Base-by-base conservation (phyloP, 768 basidiomycete species). In the Boletus reticulatus region DNA sequence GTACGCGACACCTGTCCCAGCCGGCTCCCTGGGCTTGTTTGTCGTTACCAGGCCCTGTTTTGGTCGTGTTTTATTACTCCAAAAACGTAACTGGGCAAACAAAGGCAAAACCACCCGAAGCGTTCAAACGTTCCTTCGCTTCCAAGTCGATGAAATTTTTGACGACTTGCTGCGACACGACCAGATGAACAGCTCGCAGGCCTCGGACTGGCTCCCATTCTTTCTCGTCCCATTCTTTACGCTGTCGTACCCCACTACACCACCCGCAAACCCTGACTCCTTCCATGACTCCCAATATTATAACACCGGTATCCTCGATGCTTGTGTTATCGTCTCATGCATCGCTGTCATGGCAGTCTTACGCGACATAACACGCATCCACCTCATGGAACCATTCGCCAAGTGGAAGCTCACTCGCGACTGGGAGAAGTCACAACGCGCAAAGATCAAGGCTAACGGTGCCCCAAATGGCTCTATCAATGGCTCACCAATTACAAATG, bases 291-390 rank as follows among this genome's bases (percentile, higher is more conserved):
- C 87, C 39, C 59, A 71, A 48, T 88, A 92, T 69, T 95, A 92
- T 68, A 76, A 66, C 48, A 84, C 82, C 22, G 93, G 93, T n/a
- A 74, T 75, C 29, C 78, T 82, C 56, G 97, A 99, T 69, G 72
- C 80, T n/a, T 93, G 85, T 66, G 68, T 96, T 64, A 78, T 94
- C 54, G 72, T 94, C 52, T 81, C 86, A n/a, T 89, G 83, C 72
- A 91, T 97, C 54, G 82, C 88, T 14, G 75, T 87, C 61, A 94
- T 97, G 84, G 92, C 92, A n/a, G 63, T 94, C 50, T 71, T 93
- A 27, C 84, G 97, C 58, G 95, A 96, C 75, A 73, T 83, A 32
- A 71, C 84, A 39, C 85, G 97, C 63, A 72, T 94, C 20, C 78
- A 76, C 60, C 62, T 94, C 34, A 83, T 93, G 58, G 87, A 88